A percentile compares a stretch with the other conserved stretches of the same genome.
phyloP scores from a whole-genome alignment of 1,284 basidiomycete species.

The Apiotrichum akiyoshidainum region DNA sequence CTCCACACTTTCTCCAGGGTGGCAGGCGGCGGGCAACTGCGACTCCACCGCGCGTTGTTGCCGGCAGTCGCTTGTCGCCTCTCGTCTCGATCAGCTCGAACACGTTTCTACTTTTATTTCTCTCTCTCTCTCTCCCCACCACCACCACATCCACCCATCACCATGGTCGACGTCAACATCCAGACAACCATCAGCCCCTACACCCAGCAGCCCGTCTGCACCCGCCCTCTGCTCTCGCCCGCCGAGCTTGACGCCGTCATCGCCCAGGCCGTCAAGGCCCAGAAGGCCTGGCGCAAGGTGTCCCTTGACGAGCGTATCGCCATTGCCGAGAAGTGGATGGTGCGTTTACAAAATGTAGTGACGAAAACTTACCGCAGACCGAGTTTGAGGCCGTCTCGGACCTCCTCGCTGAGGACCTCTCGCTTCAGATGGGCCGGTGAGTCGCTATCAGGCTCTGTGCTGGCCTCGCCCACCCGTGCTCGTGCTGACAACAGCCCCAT shows the following conservation, averaged over 20 bases:
- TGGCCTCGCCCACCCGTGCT: constrained; percentile 3
- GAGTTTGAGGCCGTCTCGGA: constrained; percentile 69
- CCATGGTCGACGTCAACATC: constrained; percentile 39
- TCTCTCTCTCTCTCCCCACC: not conserved
- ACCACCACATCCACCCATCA: not conserved
- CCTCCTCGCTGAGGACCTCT: constrained; percentile 70
- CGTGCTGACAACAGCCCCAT: constrained; percentile 60
- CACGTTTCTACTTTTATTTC: not conserved
- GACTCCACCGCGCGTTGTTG: too few species aligned
- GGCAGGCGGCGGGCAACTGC: too few species aligned
- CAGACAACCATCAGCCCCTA: constrained; percentile 56
- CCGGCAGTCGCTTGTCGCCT: too few species aligned
- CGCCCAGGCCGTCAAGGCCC: constrained; percentile 60
- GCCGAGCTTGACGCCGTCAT: constrained; percentile 62
- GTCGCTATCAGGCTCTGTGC: constrained; percentile 22
- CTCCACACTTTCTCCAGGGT: constrained; percentile 7
- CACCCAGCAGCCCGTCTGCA: constrained; percentile 52
- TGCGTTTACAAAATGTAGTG: constrained; percentile 34
- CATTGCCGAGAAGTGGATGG: constrained; percentile 73
- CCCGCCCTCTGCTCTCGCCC: constrained; percentile 47
- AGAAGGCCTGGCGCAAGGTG: constrained; percentile 68
- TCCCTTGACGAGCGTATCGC: constrained; percentile 68
- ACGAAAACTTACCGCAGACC: constrained; percentile 63
- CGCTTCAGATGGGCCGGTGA: constrained; percentile 73
- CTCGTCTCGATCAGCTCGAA: not conserved